Conservation (phyloP, 331 rosid genomes). For the Stylosanthes scabra region DNA sequence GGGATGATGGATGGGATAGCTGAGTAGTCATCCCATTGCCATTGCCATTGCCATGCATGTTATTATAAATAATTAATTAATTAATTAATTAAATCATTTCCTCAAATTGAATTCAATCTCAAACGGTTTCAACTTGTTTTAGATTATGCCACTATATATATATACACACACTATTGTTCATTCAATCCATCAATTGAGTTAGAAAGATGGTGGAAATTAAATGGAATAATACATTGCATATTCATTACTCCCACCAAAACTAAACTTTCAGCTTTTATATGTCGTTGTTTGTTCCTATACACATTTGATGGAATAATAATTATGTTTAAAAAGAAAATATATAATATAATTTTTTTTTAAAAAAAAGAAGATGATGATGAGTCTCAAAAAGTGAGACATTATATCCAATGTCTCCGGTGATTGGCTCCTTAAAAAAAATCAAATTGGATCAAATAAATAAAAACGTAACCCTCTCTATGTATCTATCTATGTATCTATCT, state of each 20-base stretch:
- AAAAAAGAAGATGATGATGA: neutral
- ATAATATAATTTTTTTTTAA: too few species aligned
- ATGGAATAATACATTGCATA: too few species aligned
- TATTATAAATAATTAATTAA: neutral
- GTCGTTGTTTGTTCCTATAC: constrained; percentile 30
- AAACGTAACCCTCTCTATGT: constrained; percentile 24
- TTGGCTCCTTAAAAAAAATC: constrained; percentile 3
- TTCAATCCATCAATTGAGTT: too few species aligned
- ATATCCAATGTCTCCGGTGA: constrained; percentile 43
- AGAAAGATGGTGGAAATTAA: too few species aligned
- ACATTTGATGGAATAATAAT: too few species aligned
- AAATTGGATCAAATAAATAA: too few species aligned
- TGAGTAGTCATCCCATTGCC: neutral
- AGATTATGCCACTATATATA: neutral
- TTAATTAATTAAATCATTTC: constrained; percentile 26
- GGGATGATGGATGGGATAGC: constrained; percentile 41
- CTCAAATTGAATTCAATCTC: neutral
- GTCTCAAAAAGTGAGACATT: constrained; percentile 47
- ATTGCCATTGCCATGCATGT: neutral
- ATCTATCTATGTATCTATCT: neutral
- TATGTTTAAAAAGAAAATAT: too few species aligned
- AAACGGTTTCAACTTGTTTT: neutral
- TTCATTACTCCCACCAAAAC: neutral
- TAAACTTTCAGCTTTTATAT: constrained; percentile 12
- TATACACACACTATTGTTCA: too few species aligned